Conservation (phyloP, 257 asterid genomes). For the Solanum phureja region DNA sequence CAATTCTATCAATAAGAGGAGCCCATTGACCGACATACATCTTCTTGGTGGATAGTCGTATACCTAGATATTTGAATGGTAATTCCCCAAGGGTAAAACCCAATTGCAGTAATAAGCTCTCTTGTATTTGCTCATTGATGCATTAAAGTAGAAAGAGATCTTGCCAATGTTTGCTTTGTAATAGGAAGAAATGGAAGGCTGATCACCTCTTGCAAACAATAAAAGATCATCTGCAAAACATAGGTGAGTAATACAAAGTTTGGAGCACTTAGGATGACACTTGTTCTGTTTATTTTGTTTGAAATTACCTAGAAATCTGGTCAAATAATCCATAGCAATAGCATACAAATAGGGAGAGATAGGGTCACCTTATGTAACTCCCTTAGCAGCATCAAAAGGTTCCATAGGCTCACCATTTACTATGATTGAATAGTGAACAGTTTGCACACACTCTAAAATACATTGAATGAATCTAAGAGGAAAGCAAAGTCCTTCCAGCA, state of each 20-base stretch:
- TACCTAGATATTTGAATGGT: too few relatives aligned
- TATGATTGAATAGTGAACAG: background rate
- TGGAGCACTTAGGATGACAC: background rate
- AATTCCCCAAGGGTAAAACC: too few relatives aligned
- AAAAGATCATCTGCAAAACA: background rate
- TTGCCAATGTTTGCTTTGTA: background rate
- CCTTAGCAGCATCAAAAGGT: background rate
- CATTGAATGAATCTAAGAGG: background rate
- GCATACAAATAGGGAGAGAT: background rate
- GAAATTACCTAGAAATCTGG: background rate
- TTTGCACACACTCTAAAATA: background rate
- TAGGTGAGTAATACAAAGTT: too few relatives aligned
- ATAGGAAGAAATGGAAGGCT: background rate
- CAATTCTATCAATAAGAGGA: too few relatives aligned
- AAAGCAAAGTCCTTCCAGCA: too few relatives aligned
- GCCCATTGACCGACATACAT: too few relatives aligned
- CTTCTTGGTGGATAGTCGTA: too few relatives aligned
- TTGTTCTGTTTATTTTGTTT: background rate
- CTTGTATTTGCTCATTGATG: too few relatives aligned
- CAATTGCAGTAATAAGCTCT: too few relatives aligned
- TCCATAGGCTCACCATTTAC: background rate
- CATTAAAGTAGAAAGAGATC: too few relatives aligned
- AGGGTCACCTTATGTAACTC: background rate
- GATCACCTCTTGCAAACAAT: background rate
- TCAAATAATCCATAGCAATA: too few relatives aligned